A percentile compares a stretch with the other conserved stretches of the same genome.
These are phyloP conservation scores for Penicillium expansum DNA, from an alignment of 2,329 filamentous ascomycete genomes.

Conservation along the genomic window DNA sequence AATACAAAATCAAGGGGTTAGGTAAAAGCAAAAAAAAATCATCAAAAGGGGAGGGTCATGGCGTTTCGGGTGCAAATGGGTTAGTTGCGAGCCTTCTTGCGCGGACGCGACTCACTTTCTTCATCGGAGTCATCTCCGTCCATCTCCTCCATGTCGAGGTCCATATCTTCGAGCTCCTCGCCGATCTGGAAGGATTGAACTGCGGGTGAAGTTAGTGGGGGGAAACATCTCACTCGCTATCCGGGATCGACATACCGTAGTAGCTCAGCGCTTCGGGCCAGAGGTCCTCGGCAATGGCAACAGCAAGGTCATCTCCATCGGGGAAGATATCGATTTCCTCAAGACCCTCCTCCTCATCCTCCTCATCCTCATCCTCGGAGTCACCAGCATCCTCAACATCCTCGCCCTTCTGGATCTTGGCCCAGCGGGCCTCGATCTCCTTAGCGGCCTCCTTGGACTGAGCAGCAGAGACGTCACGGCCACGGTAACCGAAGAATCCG, in stretches of 20 bases:
- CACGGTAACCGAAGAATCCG: constrained; percentile 79
- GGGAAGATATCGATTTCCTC: constrained; percentile 80
- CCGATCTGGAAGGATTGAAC: constrained; percentile 70
- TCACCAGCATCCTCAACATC: constrained; percentile 45
- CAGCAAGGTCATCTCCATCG: constrained; percentile 78
- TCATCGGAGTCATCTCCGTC: constrained; percentile 45
- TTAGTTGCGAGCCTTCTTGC: constrained; percentile 43
- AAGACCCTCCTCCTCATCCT: constrained; percentile 63
- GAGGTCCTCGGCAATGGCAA: constrained; percentile 78
- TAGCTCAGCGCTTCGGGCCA: constrained; percentile 87
- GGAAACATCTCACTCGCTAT: background rate
- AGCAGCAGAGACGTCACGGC: constrained; percentile 66
- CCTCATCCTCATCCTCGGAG: constrained; percentile 54
- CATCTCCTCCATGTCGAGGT: constrained; percentile 63
- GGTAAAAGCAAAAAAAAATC: constrained; percentile 12
- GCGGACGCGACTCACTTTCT: constrained; percentile 51
- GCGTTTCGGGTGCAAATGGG: constrained; percentile 18
- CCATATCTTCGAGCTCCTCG: constrained; percentile 55
- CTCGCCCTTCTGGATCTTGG: constrained; percentile 51
- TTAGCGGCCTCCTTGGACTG: constrained; percentile 64
- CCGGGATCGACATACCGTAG: constrained; percentile 65
- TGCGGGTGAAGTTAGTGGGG: constrained; percentile 44
- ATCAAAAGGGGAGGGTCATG: constrained; percentile 19
- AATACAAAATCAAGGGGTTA: constrained; percentile 24
- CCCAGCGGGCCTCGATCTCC: constrained; percentile 59